Conservation (phyloP, 768 basidiomycete species). For the Cubamyces lactineus region DNA sequence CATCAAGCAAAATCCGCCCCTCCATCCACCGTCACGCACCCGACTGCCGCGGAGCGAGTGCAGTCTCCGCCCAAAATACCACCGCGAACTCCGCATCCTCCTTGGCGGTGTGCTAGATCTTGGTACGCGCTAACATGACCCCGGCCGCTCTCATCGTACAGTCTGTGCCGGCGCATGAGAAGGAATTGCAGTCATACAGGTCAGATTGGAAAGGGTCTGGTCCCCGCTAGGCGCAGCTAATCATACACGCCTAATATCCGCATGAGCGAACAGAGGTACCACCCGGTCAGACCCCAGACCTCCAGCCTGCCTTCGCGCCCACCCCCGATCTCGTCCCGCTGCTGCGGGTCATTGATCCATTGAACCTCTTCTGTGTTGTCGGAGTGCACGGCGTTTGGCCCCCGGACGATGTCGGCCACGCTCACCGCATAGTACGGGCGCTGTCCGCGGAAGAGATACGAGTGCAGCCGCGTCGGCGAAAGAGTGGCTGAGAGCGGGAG, state of each 20-base stretch:
- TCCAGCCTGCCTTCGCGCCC: slow-evolving; percentile 56
- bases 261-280: slow-evolving; percentile 74
- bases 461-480: slow-evolving; percentile 50
- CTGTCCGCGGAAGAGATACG: slow-evolving; percentile 56
- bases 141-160: too few species aligned
- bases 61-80: too few species aligned
- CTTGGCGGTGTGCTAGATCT: too few species aligned
- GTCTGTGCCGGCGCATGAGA: too few species aligned
- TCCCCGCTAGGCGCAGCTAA: not conserved
- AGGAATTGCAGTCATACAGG: not conserved
- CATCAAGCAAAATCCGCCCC: too few species aligned
- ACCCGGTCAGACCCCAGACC: slow-evolving; percentile 85
- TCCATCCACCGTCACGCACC: too few species aligned
- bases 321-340: slow-evolving; percentile 46
- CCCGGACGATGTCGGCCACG: slow-evolving; percentile 58
- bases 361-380: slow-evolving; percentile 32
- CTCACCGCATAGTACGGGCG: slow-evolving; percentile 69
- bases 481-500: slow-evolving; percentile 60
- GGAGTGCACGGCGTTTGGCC: slow-evolving; percentile 18
- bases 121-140: too few species aligned
- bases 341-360: slow-evolving; percentile 39
- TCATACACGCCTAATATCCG: slow-evolving; percentile 51
- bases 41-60: too few species aligned
- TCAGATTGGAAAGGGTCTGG: too few species aligned
- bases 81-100: too few species aligned